Evolutionary conservation across 2,329 filamentous ascomycete species (phyloP).

Genomic region (Helicocarpus griseus): DNA sequence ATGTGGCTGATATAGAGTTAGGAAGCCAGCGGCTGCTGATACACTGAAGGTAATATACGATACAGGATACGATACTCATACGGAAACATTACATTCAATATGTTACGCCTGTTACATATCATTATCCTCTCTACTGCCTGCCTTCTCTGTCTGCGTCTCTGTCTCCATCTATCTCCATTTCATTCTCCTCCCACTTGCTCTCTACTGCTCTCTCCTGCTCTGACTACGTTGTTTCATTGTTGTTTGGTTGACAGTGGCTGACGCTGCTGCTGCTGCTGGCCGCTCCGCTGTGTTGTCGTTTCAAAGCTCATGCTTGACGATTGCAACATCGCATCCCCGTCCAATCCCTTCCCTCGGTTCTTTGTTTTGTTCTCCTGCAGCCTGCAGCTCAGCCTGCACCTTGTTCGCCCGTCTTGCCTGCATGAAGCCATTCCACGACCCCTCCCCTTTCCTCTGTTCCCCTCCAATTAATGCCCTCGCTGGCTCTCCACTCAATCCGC

Average conservation of each 20-base stretch:
- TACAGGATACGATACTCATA: no score
- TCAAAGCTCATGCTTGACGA: background rate
- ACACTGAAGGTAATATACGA: no score
- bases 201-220: background rate
- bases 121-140: no score
- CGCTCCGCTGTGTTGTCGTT: background rate
- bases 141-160: no score
- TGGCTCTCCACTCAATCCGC: slow-evolving; percentile 1
- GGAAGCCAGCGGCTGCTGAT: no score
- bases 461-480: slow-evolving; percentile 2
- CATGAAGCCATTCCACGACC: slow-evolving; percentile 5
- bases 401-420: background rate
- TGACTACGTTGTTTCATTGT: background rate
- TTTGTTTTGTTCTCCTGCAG: slow-evolving; percentile 7
- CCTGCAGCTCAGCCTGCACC: slow-evolving; percentile 1
- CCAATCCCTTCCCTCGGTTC: slow-evolving; percentile 5
- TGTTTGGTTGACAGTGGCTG: background rate
- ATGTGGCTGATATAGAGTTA: no score
- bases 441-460: background rate
- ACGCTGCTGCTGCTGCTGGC: background rate
- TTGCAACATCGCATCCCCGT: slow-evolving; percentile 2
- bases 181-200: background rate
- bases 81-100: no score
- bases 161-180: no score
- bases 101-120: no score